Percentiles rank a stretch among this genome's conserved stretches.
Conservation (phyloP, 2,329 filamentous ascomycete genomes). For the Calonectria hawksworthii region DNA sequence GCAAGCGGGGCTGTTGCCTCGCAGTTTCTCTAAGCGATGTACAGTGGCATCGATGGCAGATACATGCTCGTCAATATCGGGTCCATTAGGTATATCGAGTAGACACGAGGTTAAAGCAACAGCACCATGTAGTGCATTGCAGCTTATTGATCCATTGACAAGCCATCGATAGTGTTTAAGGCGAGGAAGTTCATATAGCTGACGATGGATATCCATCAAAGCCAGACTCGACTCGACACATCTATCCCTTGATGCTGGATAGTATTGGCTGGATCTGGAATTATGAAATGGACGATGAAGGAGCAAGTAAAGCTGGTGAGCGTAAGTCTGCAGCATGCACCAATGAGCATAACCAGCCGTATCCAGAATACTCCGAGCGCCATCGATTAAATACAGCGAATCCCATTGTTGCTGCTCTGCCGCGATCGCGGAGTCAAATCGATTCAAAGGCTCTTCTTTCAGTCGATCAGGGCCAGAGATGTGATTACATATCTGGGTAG, state of each 20-base stretch:
- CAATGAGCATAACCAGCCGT: conserved; percentile 34
- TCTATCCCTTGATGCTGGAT: conserved; percentile 19
- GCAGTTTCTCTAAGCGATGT: conserved; percentile 23
- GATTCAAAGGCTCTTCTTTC: not conserved
- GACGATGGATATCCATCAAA: conserved; percentile 31
- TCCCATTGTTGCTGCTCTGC: conserved; percentile 32
- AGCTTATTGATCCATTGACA: conserved; percentile 27
- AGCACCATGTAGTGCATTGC: conserved; percentile 31
- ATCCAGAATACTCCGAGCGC: conserved; percentile 29
- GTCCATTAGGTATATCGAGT: conserved; percentile 25
- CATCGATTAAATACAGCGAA: conserved; percentile 26
- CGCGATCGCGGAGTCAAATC: not conserved
- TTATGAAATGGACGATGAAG: conserved; percentile 33
- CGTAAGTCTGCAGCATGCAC: conserved; percentile 35
- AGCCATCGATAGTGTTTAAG: conserved; percentile 34
- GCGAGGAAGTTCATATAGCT: conserved; percentile 32
- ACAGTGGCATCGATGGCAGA: not conserved
- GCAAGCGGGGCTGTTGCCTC: conserved; percentile 24
- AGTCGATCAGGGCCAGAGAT: conserved; percentile 15
- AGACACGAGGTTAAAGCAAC: conserved; percentile 34
- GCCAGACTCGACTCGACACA: conserved; percentile 29
- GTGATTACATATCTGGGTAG: conserved; percentile 25
- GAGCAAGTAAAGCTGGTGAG: conserved; percentile 38
- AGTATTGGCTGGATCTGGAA: conserved; percentile 18
- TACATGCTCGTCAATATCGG: conserved; percentile 19